Evolutionary conservation across 2,329 filamentous ascomycete species (phyloP), one percentile per base, ranked within the genome.

Genomic region (Sarocladium strictum): DNA sequence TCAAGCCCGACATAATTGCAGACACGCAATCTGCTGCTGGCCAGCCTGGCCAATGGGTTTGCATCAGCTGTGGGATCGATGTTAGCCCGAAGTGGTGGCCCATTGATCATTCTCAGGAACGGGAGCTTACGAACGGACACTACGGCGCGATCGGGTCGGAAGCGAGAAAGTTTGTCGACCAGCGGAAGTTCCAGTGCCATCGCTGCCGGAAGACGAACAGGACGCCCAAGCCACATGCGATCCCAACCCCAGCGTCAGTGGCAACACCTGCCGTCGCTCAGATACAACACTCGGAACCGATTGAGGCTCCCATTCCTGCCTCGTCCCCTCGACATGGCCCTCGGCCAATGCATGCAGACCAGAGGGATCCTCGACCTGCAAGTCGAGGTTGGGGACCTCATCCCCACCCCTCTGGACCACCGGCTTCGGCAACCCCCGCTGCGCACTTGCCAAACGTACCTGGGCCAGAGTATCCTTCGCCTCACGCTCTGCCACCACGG

Each of bases 31-130:
- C 57, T 2, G 63, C 65, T 53, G 59, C 63, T 6, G 61, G 57
- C 35, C 71, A 76, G 29, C 69, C 69, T 2, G 72, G 73, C 4
- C 75, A 78, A 41, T 85, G 79, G 64, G 72, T 80, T 17, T 87
- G 84, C 69, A 76, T 82, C 47, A 84, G 81, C 6, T 87, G 84
- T 61, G 79, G 79, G 33, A 78, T 87, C 55, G 86, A 91, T 64
- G 80, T 86, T 52, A 90, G 85, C 61, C 88, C 87, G 3, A 86
- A 80, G 63, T 91, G 87, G 87, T 87, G 86, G 78, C 73, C 79
- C 2, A 78, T 81, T 54, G 74, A 80, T 60, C 71, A 76, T 58
- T 65, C 66, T 0, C 76, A 80, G 58, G 78, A 80, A 62, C 79
- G 71, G 52, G 74, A 72, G 59, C 72, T 79, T 41, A 76, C 68